Evolutionary conservation across 1,139 yeast species (phyloP).

Genomic region (Wickerhamomyces sp.): DNA sequence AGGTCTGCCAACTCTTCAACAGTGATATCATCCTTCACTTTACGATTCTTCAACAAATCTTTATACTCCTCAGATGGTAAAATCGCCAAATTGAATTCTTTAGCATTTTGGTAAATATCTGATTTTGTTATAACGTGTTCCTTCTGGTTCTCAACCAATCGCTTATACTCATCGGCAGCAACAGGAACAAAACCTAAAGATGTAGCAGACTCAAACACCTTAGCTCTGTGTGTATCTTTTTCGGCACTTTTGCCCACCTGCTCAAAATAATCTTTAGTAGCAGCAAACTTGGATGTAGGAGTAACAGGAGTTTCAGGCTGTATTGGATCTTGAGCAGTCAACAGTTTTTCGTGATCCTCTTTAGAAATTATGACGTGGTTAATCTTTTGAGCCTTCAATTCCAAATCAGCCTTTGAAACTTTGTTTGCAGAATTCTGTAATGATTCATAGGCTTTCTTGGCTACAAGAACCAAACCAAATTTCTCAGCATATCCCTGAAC

Average conservation of each 20-base stretch:
- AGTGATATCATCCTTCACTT: constrained; percentile 18
- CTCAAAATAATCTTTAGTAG: constrained; percentile 30
- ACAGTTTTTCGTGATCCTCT: constrained; percentile 20
- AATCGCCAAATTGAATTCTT: constrained; percentile 27
- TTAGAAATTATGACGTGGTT: constrained; percentile 25
- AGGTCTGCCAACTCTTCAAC: constrained; percentile 26
- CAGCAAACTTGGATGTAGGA: constrained; percentile 26
- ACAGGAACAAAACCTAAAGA: constrained; percentile 32
- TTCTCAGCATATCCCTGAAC: constrained; percentile 24
- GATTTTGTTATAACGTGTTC: constrained; percentile 28
- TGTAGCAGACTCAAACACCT: constrained; percentile 29
- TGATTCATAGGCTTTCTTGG: constrained; percentile 24
- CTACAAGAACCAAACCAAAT: constrained; percentile 22
- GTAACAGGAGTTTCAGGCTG: constrained; percentile 14
- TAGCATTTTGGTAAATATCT: constrained; percentile 30
- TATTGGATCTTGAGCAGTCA: constrained; percentile 3
- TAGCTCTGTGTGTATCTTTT: constrained; percentile 25
- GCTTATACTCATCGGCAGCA: constrained; percentile 29
- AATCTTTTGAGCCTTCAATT: constrained; percentile 22
- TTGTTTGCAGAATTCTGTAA: constrained; percentile 15
- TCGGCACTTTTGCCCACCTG: constrained; percentile 25
- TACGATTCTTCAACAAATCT: constrained; percentile 23
- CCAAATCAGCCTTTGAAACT: constrained; percentile 25
- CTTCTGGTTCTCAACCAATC: constrained; percentile 27
- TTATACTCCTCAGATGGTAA: constrained; percentile 31